phyloP scores from a whole-genome alignment of 306 rosid genomes.

The Quercus agrifolia region DNA sequence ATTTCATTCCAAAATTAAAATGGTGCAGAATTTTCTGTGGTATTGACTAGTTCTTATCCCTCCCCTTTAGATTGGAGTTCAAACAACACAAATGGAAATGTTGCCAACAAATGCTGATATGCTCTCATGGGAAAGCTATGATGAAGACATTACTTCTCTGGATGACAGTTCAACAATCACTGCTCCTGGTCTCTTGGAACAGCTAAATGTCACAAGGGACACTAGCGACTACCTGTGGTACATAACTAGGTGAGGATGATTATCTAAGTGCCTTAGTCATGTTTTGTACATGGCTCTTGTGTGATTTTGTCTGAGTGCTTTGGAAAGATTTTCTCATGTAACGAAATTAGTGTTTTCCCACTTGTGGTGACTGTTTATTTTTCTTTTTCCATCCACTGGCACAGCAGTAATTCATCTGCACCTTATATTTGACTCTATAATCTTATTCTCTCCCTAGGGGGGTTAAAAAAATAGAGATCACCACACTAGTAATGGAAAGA shows the following conservation, averaged over 20 bases:
- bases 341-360: not conserved
- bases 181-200: conserved; percentile 90
- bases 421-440: not conserved
- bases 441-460: not conserved
- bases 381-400: not conserved
- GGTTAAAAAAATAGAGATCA: not conserved
- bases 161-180: conserved; percentile 71
- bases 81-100: conserved; percentile 95
- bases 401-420: not conserved
- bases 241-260: conserved; percentile 72
- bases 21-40: conserved; percentile 3
- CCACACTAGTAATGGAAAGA: not conserved
- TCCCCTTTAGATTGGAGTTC: conserved; percentile 82
- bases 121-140: conserved; percentile 84
- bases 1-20: conserved; percentile 1
- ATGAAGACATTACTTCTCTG: conserved; percentile 69
- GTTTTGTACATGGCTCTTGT: not conserved
- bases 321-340: not conserved
- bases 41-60: conserved; percentile 17
- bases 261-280: conserved; percentile 10
- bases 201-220: conserved; percentile 91
- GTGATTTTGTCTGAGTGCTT: not conserved
- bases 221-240: conserved; percentile 96
- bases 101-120: conserved; percentile 62
- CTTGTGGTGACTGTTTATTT: not conserved